Evolutionary conservation across 805 yeast species (phyloP).

Genomic region (Cyberlindnera euphorbiae): DNA sequence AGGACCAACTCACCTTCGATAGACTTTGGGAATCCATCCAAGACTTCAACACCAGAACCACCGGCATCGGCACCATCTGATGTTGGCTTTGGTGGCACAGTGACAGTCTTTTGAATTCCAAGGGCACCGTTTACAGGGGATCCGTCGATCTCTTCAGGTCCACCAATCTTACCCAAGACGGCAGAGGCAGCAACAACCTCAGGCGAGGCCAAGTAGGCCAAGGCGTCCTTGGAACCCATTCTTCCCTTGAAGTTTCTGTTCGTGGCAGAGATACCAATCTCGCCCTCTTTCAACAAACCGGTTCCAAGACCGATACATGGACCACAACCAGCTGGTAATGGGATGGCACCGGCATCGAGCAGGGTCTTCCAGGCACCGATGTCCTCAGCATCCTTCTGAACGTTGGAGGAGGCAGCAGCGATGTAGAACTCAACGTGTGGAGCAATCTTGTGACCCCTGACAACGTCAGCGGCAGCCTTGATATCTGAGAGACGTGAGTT

Average conservation of each 20-base stretch:
- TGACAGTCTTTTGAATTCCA: conserved; percentile 41
- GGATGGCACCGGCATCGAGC: conserved; percentile 87
- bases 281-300: conserved; percentile 91
- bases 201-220: conserved; percentile 94
- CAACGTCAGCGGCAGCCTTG: conserved; percentile 88
- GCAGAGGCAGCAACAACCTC: conserved; percentile 99
- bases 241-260: conserved; percentile 98
- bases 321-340: conserved; percentile 98
- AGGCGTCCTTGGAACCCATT: conserved; percentile 96
- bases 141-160: conserved; percentile 82
- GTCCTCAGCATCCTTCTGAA: conserved; percentile 87
- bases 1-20: conserved; percentile 89
- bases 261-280: conserved; percentile 97
- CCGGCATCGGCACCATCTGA: conserved; percentile 18
- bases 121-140: conserved; percentile 43
- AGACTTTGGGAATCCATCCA: conserved; percentile 86
- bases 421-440: conserved; percentile 91
- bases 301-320: conserved; percentile 98
- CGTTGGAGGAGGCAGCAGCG: conserved; percentile 94
- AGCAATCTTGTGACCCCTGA: conserved; percentile 75
- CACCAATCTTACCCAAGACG: conserved; percentile 87
- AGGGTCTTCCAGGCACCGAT: conserved; percentile 90
- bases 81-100: conserved; percentile 26
- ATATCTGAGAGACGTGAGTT: conserved; percentile 91
- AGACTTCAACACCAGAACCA: conserved; percentile 57